Evolutionary conservation across 352 stramenopile species (phyloP), one percentile per base, ranked within the genome.

Genomic region (Globisporangium mamillatum): DNA sequence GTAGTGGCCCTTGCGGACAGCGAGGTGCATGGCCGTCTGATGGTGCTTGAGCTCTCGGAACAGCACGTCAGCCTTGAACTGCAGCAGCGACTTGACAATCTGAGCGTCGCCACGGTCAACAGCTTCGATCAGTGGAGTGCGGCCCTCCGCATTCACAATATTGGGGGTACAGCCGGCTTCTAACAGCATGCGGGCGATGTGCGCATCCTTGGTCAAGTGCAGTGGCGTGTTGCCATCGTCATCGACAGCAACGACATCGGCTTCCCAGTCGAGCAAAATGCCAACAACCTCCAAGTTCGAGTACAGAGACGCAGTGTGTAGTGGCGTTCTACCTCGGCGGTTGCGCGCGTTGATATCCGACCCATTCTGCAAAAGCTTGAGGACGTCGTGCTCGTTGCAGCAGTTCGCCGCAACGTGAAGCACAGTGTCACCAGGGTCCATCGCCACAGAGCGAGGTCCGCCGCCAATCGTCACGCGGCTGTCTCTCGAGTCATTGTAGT

Each of bases 31-130:
- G 22, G 84, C 88, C 27, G 88, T 93, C 73, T 95, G 88, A 60
- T 90, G 79, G 67, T 94, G 88, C 73, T 95, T 94, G 60, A 93
- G 80, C 59, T 95, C 86, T 48, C 88, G 87, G 80, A 92, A 92
- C 4, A 94, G 69, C 38, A 94, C 84, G 60, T 94, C 88, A n/a
- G 84, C 86, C 68, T 94, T 93, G 66, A 93, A 92, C 48, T 90
- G 75, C 67, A 94, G 75, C 50, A 95, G 66, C 53, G 78, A 72
- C 66, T 93, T 92, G n/a, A 94, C 86, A 14, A 89, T 92, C 64
- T 86, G 78, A 2, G 64, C 70, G 64, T 94, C 86, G 59, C 86
- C 88, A 14, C 81, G 82, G 50, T 95, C 88, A 4, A 93, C 84
- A 16, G 84, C 81, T 46, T 94, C 84, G 34, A 95, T 92, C 20